Base-by-base conservation (phyloP, 2,329 filamentous ascomycete species). In the Mycosphaerella arachidis region DNA sequence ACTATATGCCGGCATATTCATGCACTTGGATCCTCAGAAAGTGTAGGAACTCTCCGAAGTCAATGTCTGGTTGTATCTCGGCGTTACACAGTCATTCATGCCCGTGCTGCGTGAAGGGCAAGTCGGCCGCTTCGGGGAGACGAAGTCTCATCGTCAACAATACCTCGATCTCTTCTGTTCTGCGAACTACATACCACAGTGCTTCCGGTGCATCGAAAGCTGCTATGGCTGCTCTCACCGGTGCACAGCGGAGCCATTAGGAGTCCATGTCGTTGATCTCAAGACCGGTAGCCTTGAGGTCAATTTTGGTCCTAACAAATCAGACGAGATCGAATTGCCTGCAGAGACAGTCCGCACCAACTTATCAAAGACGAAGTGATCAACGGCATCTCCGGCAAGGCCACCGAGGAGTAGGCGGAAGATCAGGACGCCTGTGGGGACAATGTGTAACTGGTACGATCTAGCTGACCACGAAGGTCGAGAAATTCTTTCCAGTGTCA, bases 121-220 rank as follows among this genome's bases (percentile, higher is more conserved):
- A 2, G 31, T 35, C 31, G 8, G 31, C 5, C 31, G 31, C 31
- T 76, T 79, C 53, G 74, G 74, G 74, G 59, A 55, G 63, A 24
- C 69, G 70, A 24, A 71, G 67, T 1, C 64, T 73, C 31, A 65
- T 78, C 55, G 69, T 75, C 9, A 77, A 77, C 64, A 66, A 75
- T 40, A 74, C 73, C 1, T 77, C 75, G 6, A 58, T 76, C 10
- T 67, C 64, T 1, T 66, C 65, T 13, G 65, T 66, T 24, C 55
- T 68, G 8, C 56, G 66, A 2, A 64, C 70, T n/a, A 74, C 75
- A 1, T 75, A 67, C 53, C 70, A 73, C 24, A 67, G 65, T 31
- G 51, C 57, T 7, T 75, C 74, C 58, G 68, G 61, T 48, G 70
- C 67, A 10, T 73, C 70, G 9, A 67, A 70, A 46, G 64, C 63